Conservation (phyloP, 768 basidiomycete genomes). For the Boletus vermiculosoides region DNA sequence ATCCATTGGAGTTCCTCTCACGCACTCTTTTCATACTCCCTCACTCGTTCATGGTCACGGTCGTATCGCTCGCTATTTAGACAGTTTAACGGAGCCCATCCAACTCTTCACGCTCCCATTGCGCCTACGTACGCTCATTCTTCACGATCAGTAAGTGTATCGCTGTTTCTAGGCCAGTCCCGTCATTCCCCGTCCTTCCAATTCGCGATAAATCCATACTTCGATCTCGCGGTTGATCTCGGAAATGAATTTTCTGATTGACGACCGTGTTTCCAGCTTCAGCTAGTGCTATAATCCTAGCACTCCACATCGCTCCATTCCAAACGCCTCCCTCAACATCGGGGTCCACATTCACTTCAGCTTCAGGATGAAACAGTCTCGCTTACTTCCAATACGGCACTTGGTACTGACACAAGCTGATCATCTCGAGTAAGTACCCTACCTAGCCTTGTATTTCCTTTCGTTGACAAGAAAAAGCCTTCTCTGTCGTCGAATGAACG, state of each 20-base stretch:
- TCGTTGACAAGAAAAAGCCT: constrained; percentile 22
- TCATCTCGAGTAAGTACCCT: constrained; percentile 29
- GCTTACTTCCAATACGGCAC: constrained; percentile 26
- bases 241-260: constrained; percentile 18
- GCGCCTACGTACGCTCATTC: constrained; percentile 8
- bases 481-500: constrained; percentile 36
- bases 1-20: constrained; percentile 3
- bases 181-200: constrained; percentile 9
- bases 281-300: constrained; percentile 12
- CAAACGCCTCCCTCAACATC: constrained; percentile 10
- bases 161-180: constrained; percentile 1
- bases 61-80: constrained; percentile 6
- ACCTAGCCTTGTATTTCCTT: background rate
- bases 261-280: constrained; percentile 17
- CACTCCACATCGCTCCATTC: constrained; percentile 7
- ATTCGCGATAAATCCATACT: constrained; percentile 2
- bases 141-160: constrained; percentile 27
- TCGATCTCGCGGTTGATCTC: constrained; percentile 14
- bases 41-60: constrained; percentile 20
- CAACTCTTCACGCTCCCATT: background rate
- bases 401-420: constrained; percentile 20
- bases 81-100: constrained; percentile 3
- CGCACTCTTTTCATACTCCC: constrained; percentile 6
- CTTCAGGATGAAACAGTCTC: constrained; percentile 20
- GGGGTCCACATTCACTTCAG: constrained; percentile 17